A percentile compares a stretch with the other conserved stretches of the same genome.
Evolutionary conservation across 768 basidiomycete species (phyloP).

Genomic region (Russula sp.): DNA sequence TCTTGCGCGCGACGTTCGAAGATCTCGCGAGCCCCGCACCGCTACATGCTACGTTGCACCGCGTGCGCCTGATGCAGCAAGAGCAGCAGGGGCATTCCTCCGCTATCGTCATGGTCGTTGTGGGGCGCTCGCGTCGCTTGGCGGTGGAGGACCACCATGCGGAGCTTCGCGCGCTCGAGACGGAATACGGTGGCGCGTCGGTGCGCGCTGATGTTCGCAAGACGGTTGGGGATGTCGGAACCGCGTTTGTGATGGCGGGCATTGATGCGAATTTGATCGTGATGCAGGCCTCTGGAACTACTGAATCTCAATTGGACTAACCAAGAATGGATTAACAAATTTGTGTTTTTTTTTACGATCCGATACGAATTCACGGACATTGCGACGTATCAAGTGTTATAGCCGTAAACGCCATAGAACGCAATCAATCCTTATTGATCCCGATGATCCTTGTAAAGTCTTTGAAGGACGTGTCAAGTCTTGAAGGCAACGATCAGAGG

Average conservation of each 20-base stretch:
- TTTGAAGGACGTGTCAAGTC: background rate
- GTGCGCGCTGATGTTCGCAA: slow-evolving; percentile 66
- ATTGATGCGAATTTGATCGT: slow-evolving; percentile 61
- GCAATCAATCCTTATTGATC: background rate
- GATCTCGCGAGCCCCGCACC: slow-evolving; percentile 55
- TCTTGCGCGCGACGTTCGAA: slow-evolving; percentile 61
- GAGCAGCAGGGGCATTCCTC: slow-evolving; percentile 37
- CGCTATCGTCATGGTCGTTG: slow-evolving; percentile 62
- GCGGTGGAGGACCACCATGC: slow-evolving; percentile 65
- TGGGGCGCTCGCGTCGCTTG: slow-evolving; percentile 72
- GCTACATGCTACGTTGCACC: slow-evolving; percentile 51
- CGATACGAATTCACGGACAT: slow-evolving; percentile 4
- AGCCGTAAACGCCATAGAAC: background rate
- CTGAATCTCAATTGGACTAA: background rate
- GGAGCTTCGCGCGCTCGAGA: slow-evolving; percentile 67
- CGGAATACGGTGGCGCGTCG: slow-evolving; percentile 49
- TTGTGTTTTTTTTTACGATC: background rate
- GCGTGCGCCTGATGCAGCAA: slow-evolving; percentile 40
- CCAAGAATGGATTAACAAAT: background rate
- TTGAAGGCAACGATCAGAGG: background rate
- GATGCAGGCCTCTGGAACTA: slow-evolving; percentile 48
- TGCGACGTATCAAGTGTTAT: background rate
- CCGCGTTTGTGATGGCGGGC: slow-evolving; percentile 66
- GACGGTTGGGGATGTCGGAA: slow-evolving; percentile 83
- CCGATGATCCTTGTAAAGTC: background rate